A percentile compares a stretch with the other conserved stretches of the same genome.
Conservation (phyloP, 1,284 basidiomycete genomes). For the Apiotrichum gracile region DNA sequence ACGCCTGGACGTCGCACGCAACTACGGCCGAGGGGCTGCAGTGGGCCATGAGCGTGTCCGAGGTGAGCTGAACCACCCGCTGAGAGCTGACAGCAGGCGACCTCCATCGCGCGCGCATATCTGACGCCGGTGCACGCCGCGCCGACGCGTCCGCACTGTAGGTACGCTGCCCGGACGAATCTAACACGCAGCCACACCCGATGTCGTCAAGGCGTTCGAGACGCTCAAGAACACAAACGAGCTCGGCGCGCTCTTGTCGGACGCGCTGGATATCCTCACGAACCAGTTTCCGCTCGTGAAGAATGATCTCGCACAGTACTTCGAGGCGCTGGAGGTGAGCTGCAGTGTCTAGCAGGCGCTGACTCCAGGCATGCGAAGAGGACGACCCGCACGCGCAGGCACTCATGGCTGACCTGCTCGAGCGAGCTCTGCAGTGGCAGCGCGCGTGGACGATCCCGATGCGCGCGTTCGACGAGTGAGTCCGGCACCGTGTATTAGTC, state of each 20-base stretch:
- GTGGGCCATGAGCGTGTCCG: neutral
- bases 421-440: conserved; percentile 41
- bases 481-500: neutral
- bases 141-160: neutral
- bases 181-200: neutral
- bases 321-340: conserved; percentile 26
- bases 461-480: conserved; percentile 36
- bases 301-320: conserved; percentile 26
- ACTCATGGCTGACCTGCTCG: conserved; percentile 34
- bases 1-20: neutral
- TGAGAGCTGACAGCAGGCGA: conserved; percentile 15
- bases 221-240: conserved; percentile 12
- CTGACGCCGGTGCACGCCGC: conserved; percentile 3
- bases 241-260: conserved; percentile 19
- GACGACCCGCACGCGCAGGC: conserved; percentile 1
- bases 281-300: conserved; percentile 31
- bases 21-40: conserved; percentile 14
- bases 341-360: neutral
- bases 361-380: neutral
- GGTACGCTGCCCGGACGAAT: neutral
- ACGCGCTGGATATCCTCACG: conserved; percentile 20
- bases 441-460: conserved; percentile 40
- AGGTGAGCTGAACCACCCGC: neutral
- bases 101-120: conserved; percentile 15
- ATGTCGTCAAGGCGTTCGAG: conserved; percentile 24